Evolutionary conservation across 2,329 filamentous ascomycete genomes (phyloP), one percentile per base, ranked within the genome.

Genomic region (Leptodontidium sp.): DNA sequence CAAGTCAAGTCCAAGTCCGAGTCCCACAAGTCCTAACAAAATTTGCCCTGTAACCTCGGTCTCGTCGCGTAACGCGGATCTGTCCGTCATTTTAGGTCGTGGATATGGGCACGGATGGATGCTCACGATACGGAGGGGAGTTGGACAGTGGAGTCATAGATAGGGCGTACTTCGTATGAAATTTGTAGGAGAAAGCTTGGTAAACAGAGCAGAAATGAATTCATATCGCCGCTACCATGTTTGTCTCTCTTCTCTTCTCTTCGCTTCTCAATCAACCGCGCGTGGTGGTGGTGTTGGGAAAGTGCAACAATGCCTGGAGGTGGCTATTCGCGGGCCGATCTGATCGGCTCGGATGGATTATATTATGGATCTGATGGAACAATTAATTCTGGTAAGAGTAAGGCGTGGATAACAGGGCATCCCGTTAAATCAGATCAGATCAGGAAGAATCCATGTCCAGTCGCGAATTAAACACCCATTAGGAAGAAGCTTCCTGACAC

Each of bases 1-100:
- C 3, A 24, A 24, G 55, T 59, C 57, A 40, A 59, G n/a, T 21
- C 21, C 21, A 21, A 21, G 21, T 21, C 21, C 21, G 21, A 55
- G 29, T 35, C 26, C 29, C 55, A 40, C 35, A 58, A 40, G 35
- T 58, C 35, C 17, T 2, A 2, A 24, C 11, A 11, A 9, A 9
- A 21, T 17, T 50, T 12, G 21, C 9, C 9, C 45, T 45, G n/a
- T 59, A 35, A 35, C 35, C 57, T 59, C 57, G 55, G 55, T 24
- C n/a, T 32, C 55, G 43, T 58, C 55, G 55, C 55, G 55, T 58
- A 58, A 40, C 55, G 55, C 55, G 57, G 57, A 59, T 59, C n/a
- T 59, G 57, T 59, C 57, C 57, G 57, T 45, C 57, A 45, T 45
- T 59, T 59, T 45, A 43, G 57, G 11, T 45, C 21, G 35, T 21